phyloP scores from a whole-genome alignment of 108 stramenopile species.

The Seminavis robusta region DNA sequence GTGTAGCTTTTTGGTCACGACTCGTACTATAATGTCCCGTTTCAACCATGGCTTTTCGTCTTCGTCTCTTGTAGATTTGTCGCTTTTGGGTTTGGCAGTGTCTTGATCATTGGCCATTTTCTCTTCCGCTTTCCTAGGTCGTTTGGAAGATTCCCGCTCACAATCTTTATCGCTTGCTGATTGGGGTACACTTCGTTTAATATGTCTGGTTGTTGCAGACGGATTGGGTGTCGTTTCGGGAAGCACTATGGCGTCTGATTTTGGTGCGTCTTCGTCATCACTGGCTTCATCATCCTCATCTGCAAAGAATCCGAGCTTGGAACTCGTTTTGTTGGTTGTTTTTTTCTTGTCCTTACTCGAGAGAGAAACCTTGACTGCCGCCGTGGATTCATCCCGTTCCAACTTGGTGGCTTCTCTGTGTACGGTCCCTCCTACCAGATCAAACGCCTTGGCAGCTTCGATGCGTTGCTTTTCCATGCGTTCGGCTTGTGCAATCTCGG shows the following conservation, averaged over 20 bases:
- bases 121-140: background rate
- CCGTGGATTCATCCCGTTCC: constrained; percentile 19
- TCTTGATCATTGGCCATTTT: background rate
- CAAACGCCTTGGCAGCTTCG: constrained; percentile 78
- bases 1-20: constrained; percentile 71
- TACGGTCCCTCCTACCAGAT: constrained; percentile 54
- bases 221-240: background rate
- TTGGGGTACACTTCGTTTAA: background rate
- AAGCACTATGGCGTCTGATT: background rate
- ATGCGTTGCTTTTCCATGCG: constrained; percentile 56
- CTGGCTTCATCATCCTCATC: constrained; percentile 29
- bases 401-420: constrained; percentile 53
- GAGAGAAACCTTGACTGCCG: constrained; percentile 16
- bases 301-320: constrained; percentile 3
- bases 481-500: constrained; percentile 42
- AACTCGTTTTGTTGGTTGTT: constrained; percentile 5
- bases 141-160: constrained; percentile 1
- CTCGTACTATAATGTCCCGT: constrained; percentile 72
- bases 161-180: constrained; percentile 4
- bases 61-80: background rate
- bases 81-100: background rate
- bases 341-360: constrained; percentile 14
- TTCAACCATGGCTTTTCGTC: constrained; percentile 51
- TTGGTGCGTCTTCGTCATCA: constrained; percentile 18
- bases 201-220: background rate